Evolutionary conservation across 179 eudicot genomes (phyloP).

Genomic region (Beta corolliflora): DNA sequence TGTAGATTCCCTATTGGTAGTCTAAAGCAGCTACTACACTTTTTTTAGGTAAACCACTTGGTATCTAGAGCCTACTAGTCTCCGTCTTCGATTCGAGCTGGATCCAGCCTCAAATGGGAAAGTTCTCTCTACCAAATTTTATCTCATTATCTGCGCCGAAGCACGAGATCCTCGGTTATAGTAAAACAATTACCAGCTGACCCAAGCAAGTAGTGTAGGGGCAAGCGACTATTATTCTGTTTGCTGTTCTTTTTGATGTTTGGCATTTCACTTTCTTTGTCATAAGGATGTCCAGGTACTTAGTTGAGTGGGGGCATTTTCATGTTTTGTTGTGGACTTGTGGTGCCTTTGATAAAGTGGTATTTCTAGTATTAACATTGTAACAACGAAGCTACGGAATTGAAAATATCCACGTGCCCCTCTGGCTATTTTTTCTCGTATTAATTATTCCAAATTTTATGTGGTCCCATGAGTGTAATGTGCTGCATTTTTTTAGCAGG

Average conservation of each 20-base stretch:
- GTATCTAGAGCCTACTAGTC: background rate
- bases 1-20: slow-evolving; percentile 8
- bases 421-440: slow-evolving; percentile 19
- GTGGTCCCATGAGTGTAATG: slow-evolving; percentile 25
- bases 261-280: slow-evolving; percentile 2
- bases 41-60: background rate
- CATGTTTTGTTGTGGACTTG: slow-evolving; percentile 17
- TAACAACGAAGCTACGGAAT: slow-evolving; percentile 22
- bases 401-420: slow-evolving; percentile 30
- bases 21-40: slow-evolving; percentile 5
- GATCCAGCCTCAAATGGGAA: background rate
- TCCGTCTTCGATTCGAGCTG: no score
- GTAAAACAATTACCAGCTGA: background rate
- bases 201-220: background rate
- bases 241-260: slow-evolving; percentile 8
- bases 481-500: slow-evolving; percentile 25
- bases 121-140: background rate
- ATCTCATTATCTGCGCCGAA: background rate
- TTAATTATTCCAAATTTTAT: slow-evolving; percentile 22
- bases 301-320: slow-evolving; percentile 19
- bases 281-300: slow-evolving; percentile 33
- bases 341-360: slow-evolving; percentile 28
- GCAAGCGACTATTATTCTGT: background rate
- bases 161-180: background rate
- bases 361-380: slow-evolving; percentile 16